Evolutionary conservation across 1,284 basidiomycete genomes (phyloP), one percentile per base, ranked within the genome.

Genomic region (Chiua sp.): DNA sequence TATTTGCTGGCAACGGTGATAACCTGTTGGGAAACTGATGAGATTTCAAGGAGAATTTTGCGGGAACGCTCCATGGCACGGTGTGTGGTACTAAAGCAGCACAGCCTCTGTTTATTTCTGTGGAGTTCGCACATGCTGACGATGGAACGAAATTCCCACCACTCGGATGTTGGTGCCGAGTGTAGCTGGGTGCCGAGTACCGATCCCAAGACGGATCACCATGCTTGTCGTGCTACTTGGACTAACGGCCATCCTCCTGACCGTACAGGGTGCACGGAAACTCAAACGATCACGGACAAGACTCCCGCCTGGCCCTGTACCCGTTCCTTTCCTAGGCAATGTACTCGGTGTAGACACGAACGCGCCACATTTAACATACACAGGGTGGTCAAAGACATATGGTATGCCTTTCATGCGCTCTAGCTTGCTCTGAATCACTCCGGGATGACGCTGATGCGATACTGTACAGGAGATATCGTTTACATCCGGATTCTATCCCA

Each of bases 391-490:
- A 46, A 54, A 63, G 49, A 56, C 18, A 16, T 63, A 64, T 28
- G 63, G 63, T 63, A 23, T 42, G 59, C 50, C 13, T n/a, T n/a
- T 12, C 23, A 6, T 18, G 13, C 22, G 28, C 10, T 15, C 4
- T 12, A 10, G 4, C 35, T 15, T 35, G 35, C 13, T 35, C 35
- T 15, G 35, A 35, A 35, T 13, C 35, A 16, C 12, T 15, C 22
- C 30, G 30, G 30, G 30, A 16, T n/a, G 13, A 16, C 12, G 18
- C 42, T 26, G 23, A 47, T 20, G 22, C 28, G 28, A 8, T 18
- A 18, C 39, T 22, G 12, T 16, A 52, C 33, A 64, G 63, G 61
- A 13, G 66, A 64, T 15, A 53, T 70, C 39, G 23, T 71, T 12
- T 57, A 63, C 22, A 51, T 49, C 0, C 47, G 53, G 3, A 23